Conservation (phyloP, 345 rosid genomes). For the Gossypioides kirkii region DNA sequence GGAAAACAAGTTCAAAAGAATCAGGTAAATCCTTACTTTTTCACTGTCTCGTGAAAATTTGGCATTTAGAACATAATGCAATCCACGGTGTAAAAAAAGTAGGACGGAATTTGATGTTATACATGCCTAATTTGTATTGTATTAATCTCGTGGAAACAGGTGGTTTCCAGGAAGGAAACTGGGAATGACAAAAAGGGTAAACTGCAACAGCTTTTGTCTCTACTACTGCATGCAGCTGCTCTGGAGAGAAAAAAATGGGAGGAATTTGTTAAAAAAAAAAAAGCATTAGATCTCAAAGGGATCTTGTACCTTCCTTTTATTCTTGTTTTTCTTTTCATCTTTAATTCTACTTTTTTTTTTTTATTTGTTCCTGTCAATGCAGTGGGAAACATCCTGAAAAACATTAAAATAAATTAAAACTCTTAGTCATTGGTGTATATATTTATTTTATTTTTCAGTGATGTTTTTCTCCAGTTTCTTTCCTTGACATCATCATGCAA, state of each 20-base stretch:
- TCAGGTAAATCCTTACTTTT: slow-evolving; percentile 20
- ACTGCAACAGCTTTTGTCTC: slow-evolving; percentile 23
- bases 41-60: background rate
- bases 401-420: slow-evolving; percentile 17
- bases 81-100: background rate
- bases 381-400: slow-evolving; percentile 42
- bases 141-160: slow-evolving; percentile 29
- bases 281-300: slow-evolving; percentile 32
- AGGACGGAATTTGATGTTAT: background rate
- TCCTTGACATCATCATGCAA: background rate
- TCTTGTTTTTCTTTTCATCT: slow-evolving; percentile 7
- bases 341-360: slow-evolving; percentile 18
- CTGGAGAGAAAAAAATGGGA: slow-evolving; percentile 18
- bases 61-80: background rate
- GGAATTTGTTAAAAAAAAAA: slow-evolving; percentile 10
- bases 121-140: slow-evolving; percentile 9
- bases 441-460: background rate
- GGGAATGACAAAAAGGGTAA: slow-evolving; percentile 33
- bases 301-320: slow-evolving; percentile 24
- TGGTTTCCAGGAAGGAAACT: slow-evolving; percentile 37
- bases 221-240: slow-evolving; percentile 21
- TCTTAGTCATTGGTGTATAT: slow-evolving; percentile 8
- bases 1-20: slow-evolving; percentile 34
- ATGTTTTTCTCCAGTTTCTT: slow-evolving; percentile 3
- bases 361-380: slow-evolving; percentile 39